Evolutionary conservation across 805 yeast genomes (phyloP).

Genomic region (Candida peoriensis): DNA sequence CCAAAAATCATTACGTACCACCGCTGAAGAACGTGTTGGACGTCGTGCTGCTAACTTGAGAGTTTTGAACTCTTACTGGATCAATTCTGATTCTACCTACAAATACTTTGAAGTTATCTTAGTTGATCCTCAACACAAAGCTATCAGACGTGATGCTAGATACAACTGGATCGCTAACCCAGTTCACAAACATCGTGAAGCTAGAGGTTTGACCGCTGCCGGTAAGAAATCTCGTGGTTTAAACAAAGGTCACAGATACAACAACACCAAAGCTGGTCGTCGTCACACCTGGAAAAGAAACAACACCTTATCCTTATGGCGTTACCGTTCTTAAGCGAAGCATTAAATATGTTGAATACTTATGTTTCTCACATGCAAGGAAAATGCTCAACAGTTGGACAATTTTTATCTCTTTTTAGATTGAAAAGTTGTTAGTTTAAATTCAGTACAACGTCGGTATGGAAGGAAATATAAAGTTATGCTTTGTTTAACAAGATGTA

Average conservation of each 20-base stretch:
- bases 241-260: conserved; percentile 99
- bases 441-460: too few relatives aligned
- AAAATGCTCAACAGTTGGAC: too few relatives aligned
- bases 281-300: conserved; percentile 99
- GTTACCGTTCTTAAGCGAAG: conserved; percentile 70
- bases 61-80: conserved; percentile 99
- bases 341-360: neutral
- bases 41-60: conserved; percentile 98
- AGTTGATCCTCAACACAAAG: conserved; percentile 97
- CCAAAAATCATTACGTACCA: conserved; percentile 96
- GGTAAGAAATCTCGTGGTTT: conserved; percentile 99
- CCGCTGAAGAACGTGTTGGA: conserved; percentile 99
- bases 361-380: neutral
- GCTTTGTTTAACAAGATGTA: too few relatives aligned
- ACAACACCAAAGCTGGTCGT: conserved; percentile 98
- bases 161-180: conserved; percentile 99
- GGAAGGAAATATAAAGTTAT: too few relatives aligned
- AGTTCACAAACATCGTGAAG: conserved; percentile 99
- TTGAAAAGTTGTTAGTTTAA: too few relatives aligned
- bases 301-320: conserved; percentile 98
- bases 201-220: conserved; percentile 96
- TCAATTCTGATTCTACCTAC: conserved; percentile 99
- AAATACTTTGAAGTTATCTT: conserved; percentile 98
- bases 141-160: conserved; percentile 97
- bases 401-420: neutral